Conservation (phyloP, 768 basidiomycete genomes). For the Boletus sp. region DNA sequence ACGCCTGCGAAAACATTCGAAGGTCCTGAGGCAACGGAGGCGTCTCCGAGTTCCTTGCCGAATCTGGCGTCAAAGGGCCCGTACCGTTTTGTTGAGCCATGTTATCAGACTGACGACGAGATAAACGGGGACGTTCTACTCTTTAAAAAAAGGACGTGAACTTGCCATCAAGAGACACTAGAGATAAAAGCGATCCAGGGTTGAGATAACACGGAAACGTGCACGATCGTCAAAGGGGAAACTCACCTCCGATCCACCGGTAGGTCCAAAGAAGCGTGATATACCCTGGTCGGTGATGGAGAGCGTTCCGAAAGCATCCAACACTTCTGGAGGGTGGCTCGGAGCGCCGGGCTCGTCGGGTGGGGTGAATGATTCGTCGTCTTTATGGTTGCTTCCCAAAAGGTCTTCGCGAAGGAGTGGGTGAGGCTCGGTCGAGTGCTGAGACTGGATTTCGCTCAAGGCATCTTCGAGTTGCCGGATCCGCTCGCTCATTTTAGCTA, state of each 20-base stretch:
- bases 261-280: conserved; percentile 63
- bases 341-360: conserved; percentile 24
- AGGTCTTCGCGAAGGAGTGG: conserved; percentile 58
- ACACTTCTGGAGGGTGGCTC: conserved; percentile 37
- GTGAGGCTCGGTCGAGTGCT: conserved; percentile 51
- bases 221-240: background rate
- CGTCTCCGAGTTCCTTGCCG: conserved; percentile 25
- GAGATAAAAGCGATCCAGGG: conserved; percentile 5
- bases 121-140: conserved; percentile 4
- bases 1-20: conserved; percentile 53
- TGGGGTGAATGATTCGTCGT: conserved; percentile 21
- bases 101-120: conserved; percentile 25
- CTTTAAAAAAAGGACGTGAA: conserved; percentile 6
- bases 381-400: conserved; percentile 31
- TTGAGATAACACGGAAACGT: conserved; percentile 11
- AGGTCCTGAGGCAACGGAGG: conserved; percentile 31
- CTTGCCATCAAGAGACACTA: conserved; percentile 35
- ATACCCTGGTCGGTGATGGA: conserved; percentile 58
- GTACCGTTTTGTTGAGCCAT: conserved; percentile 7
- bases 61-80: conserved; percentile 25
- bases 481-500: conserved; percentile 49
- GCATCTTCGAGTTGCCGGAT: conserved; percentile 64
- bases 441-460: conserved; percentile 46
- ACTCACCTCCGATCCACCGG: conserved; percentile 65
- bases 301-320: conserved; percentile 59